Percentiles rank a stretch among this genome's conserved stretches.
Conservation (phyloP, 2,329 filamentous ascomycete genomes). For the Paecilomyces niveus region DNA sequence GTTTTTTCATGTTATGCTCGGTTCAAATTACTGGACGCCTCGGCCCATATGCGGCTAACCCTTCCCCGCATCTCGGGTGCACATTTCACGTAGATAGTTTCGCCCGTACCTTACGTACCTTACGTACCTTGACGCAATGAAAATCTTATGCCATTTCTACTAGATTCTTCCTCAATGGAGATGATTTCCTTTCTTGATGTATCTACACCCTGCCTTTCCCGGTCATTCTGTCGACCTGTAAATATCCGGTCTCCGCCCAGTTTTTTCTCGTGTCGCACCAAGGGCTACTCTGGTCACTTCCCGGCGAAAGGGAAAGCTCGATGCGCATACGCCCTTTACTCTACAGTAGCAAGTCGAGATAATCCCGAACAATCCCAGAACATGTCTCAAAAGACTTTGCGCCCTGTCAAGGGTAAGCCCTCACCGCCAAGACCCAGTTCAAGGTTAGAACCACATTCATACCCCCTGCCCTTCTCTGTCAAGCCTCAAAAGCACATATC, state of each 20-base stretch:
- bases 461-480: background rate
- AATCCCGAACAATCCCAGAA: slow-evolving; percentile 3
- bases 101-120: too few relatives aligned
- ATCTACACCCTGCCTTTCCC: background rate
- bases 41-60: background rate
- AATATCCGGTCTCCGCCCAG: background rate
- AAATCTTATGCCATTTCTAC: background rate
- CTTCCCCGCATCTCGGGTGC: background rate
- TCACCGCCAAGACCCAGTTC: slow-evolving; percentile 56
- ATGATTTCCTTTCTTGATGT: background rate
- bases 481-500: slow-evolving; percentile 1
- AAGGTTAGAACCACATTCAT: slow-evolving; percentile 37
- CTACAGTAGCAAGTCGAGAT: background rate
- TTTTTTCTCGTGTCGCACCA: background rate
- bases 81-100: background rate
- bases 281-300: background rate
- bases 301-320: background rate
- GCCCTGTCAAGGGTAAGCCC: slow-evolving; percentile 28
- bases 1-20: background rate
- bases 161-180: background rate
- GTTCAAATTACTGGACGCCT: background rate
- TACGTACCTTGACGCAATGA: background rate
- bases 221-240: background rate
- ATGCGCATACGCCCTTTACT: background rate
- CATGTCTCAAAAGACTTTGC: slow-evolving; percentile 15